Evolutionary conservation across 352 stramenopile species (phyloP).

Genomic region (Globisporangium carolinianum): DNA sequence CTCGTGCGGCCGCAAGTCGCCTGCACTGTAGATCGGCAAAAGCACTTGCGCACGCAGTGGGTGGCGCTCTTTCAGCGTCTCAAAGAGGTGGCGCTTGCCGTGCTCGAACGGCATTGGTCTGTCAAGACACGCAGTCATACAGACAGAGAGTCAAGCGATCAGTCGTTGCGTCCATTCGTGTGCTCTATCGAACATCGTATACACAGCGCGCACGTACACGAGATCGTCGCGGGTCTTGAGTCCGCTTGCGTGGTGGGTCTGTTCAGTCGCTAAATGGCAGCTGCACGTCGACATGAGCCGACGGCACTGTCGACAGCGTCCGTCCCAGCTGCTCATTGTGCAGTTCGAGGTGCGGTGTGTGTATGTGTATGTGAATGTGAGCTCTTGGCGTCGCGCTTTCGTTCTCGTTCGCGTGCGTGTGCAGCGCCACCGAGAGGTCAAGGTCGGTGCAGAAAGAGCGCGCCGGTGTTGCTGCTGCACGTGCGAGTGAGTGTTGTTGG

Average conservation of each 20-base stretch:
- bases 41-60: slow-evolving; percentile 8
- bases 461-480: background rate
- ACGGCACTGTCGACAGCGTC: slow-evolving; percentile 10
- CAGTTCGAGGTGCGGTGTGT: background rate
- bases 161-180: background rate
- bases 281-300: slow-evolving; percentile 17
- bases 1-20: background rate
- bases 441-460: background rate
- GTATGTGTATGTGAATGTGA: background rate
- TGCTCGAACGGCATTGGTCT: slow-evolving; percentile 8
- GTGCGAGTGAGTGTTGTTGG: background rate
- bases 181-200: background rate
- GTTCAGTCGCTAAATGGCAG: slow-evolving; percentile 9
- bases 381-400: background rate
- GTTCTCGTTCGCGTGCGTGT: background rate
- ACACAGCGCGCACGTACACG: slow-evolving; percentile 2
- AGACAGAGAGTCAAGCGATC: background rate
- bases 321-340: slow-evolving; percentile 15
- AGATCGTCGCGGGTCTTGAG: background rate
- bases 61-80: slow-evolving; percentile 12
- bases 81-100: slow-evolving; percentile 15
- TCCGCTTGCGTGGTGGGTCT: slow-evolving; percentile 7
- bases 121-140: background rate
- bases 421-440: background rate
- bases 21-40: slow-evolving; percentile 3